phyloP scores from a whole-genome alignment of 176 grass and related monocot genomes.

The Hsuehochloa calcarea region DNA sequence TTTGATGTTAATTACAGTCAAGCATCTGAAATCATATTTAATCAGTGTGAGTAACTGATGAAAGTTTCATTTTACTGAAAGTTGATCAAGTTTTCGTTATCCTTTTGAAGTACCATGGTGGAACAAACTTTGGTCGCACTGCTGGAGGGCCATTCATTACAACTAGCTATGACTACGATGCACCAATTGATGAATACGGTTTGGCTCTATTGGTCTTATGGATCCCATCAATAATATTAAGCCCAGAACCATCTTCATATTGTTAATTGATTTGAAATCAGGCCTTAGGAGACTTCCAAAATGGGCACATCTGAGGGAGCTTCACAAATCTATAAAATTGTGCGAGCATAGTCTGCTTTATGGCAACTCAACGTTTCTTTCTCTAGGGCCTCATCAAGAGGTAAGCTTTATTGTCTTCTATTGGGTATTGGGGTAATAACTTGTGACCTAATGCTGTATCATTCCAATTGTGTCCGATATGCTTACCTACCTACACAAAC shows the following conservation, averaged over 20 bases:
- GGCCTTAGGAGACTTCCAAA: constrained; percentile 82
- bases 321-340: constrained; percentile 89
- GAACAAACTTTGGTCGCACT: constrained; percentile 94
- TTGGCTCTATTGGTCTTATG: constrained; percentile 9
- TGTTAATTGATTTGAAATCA: constrained; percentile 39
- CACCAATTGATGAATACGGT: constrained; percentile 99
- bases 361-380: constrained; percentile 59
- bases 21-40: constrained; percentile 8
- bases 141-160: constrained; percentile 96
- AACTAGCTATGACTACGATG: constrained; percentile 99
- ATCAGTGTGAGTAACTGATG: not conserved
- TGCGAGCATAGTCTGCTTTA: constrained; percentile 73
- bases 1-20: not conserved
- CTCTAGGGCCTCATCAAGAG: constrained; percentile 75
- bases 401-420: constrained; percentile 31
- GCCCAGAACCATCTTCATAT: not conserved
- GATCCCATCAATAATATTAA: constrained; percentile 12
- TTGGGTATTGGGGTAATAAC: not conserved
- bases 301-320: constrained; percentile 92
- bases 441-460: not conserved
- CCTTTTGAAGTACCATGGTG: constrained; percentile 84
- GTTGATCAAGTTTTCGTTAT: constrained; percentile 26
- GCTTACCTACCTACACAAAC: constrained; percentile 3
- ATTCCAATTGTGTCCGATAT: not conserved
- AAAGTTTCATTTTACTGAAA: constrained; percentile 24